phyloP scores from a whole-genome alignment of 768 basidiomycete species.

The Rhodocollybia butyracea region DNA sequence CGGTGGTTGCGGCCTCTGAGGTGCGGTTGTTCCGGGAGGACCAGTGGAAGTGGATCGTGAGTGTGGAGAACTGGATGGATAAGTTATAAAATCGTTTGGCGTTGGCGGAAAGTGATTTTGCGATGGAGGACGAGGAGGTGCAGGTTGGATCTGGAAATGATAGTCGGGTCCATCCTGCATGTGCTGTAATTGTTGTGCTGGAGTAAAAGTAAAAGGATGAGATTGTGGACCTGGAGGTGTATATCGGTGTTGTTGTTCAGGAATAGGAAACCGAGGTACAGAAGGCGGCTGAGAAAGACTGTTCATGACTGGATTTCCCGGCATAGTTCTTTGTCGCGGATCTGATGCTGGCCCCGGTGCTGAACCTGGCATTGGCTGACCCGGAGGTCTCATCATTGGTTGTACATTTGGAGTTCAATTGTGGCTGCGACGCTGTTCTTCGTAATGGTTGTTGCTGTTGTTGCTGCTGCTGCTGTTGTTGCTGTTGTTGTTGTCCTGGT shows the following conservation, averaged over 20 bases:
- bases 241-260: neutral
- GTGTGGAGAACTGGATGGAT: too few species aligned
- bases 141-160: neutral
- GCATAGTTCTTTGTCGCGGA: slow-evolving; percentile 9
- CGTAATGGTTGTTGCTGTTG: slow-evolving; percentile 35
- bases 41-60: too few species aligned
- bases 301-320: slow-evolving; percentile 42
- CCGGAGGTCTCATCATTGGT: too few species aligned
- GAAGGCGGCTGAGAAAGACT: slow-evolving; percentile 36
- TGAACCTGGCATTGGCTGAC: slow-evolving; percentile 23
- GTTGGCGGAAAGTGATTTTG: too few species aligned
- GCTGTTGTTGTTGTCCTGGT: slow-evolving; percentile 28
- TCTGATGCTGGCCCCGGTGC: neutral
- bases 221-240: neutral
- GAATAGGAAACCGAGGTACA: slow-evolving; percentile 23
- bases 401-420: too few species aligned
- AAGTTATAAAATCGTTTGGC: too few species aligned
- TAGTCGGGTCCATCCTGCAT: neutral
- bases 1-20: neutral
- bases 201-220: neutral
- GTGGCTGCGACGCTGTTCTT: too few species aligned
- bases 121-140: too few species aligned
- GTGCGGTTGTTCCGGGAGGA: too few species aligned
- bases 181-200: neutral
- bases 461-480: slow-evolving; percentile 34